A percentile compares a stretch with the other conserved stretches of the same genome.
Conservation (phyloP, 1,284 basidiomycete species). For the Ganoderma lucidum region DNA sequence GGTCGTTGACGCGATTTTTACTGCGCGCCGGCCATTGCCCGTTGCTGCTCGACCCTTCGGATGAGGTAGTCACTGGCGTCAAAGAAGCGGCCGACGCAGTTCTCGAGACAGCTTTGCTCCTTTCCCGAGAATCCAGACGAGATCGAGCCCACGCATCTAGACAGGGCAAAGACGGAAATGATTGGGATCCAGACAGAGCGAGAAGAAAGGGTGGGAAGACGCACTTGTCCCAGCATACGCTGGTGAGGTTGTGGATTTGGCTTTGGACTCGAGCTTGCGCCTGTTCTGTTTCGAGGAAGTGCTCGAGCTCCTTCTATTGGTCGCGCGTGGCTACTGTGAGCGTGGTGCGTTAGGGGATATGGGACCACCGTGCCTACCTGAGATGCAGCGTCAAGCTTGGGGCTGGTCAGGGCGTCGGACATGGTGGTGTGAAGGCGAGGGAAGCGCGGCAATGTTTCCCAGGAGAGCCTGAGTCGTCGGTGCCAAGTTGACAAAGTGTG, state of each 20-base stretch:
- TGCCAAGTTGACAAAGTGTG: background rate
- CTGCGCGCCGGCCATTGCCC: constrained; percentile 37
- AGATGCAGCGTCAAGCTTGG: constrained; percentile 18
- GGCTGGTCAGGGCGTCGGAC: constrained; percentile 16
- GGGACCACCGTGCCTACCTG: constrained; percentile 13
- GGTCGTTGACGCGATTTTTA: constrained; percentile 10
- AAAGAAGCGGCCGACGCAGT: constrained; percentile 95
- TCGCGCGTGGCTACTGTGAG: constrained; percentile 1
- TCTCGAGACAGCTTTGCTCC: constrained; percentile 87
- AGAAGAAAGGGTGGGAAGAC: constrained; percentile 40
- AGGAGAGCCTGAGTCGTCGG: background rate
- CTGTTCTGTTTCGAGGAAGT: constrained; percentile 90
- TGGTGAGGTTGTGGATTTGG: constrained; percentile 75
- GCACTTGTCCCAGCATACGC: constrained; percentile 92
- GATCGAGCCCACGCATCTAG: constrained; percentile 35
- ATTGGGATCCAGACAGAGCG: constrained; percentile 29
- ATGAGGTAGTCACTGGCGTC: constrained; percentile 93
- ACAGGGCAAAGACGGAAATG: constrained; percentile 13
- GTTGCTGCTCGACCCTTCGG: constrained; percentile 76
- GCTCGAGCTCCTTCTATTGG: constrained; percentile 83
- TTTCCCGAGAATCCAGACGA: constrained; percentile 71
- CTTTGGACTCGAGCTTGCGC: constrained; percentile 83
- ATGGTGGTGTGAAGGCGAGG: constrained; percentile 9
- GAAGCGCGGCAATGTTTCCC: background rate
- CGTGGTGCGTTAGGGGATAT: background rate